Evolutionary conservation across 805 yeast genomes (phyloP).

Genomic region (Candida palmyrensis): DNA sequence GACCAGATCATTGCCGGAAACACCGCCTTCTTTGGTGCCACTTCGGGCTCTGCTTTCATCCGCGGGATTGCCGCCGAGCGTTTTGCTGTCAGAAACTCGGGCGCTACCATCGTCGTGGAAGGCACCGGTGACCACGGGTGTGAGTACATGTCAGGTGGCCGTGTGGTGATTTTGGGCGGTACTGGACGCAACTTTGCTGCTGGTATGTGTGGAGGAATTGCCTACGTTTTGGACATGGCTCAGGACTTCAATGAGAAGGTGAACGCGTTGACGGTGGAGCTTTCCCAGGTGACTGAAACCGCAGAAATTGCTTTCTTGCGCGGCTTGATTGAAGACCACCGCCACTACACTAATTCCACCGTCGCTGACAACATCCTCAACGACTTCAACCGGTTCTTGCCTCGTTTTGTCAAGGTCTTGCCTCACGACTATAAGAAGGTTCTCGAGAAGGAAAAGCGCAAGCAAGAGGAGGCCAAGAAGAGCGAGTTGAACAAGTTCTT

Average conservation of each 20-base stretch:
- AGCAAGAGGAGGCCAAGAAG: slow-evolving; percentile 58
- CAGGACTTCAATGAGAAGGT: slow-evolving; percentile 83
- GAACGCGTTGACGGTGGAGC: slow-evolving; percentile 77
- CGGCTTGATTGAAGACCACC: slow-evolving; percentile 90
- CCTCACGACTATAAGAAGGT: slow-evolving; percentile 91
- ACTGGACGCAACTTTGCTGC: slow-evolving; percentile 95
- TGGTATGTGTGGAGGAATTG: slow-evolving; percentile 99
- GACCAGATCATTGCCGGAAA: slow-evolving; percentile 96
- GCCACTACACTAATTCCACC: slow-evolving; percentile 90
- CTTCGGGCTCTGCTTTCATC: slow-evolving; percentile 89
- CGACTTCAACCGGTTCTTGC: slow-evolving; percentile 84
- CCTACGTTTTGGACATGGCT: slow-evolving; percentile 92
- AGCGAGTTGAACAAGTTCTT: slow-evolving; percentile 62
- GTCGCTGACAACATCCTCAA: slow-evolving; percentile 77
- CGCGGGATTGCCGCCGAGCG: slow-evolving; percentile 98
- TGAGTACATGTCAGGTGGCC: slow-evolving; percentile 99
- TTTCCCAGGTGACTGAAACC: slow-evolving; percentile 74
- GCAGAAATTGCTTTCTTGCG: slow-evolving; percentile 91
- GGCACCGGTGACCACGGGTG: slow-evolving; percentile 99
- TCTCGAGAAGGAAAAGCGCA: slow-evolving; percentile 67
- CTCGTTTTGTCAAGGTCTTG: slow-evolving; percentile 87
- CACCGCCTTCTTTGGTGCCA: slow-evolving; percentile 97
- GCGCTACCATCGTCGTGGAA: slow-evolving; percentile 95
- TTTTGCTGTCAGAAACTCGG: slow-evolving; percentile 97
- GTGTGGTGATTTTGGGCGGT: slow-evolving; percentile 86